Evolutionary conservation across 805 yeast species (phyloP), one percentile per base, ranked within the genome.

Genomic region (Tetrapisispora taiwanensis): DNA sequence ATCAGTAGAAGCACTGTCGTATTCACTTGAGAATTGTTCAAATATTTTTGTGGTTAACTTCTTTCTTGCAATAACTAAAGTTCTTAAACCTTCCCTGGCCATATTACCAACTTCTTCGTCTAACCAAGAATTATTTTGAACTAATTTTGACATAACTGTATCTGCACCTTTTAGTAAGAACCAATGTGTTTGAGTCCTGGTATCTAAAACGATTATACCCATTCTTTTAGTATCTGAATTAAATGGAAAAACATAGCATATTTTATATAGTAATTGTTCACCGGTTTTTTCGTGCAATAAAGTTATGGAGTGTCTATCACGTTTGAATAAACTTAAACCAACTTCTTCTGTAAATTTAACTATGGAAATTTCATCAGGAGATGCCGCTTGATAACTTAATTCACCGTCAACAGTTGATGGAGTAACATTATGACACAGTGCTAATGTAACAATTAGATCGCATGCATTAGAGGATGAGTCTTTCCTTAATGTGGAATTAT

Each of bases 81-180:
- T 92, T 59, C 99, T 77, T 49, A 92, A 71, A 15, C 99, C 99
- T 67, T 92, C 99, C 50, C 98, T 79, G 1, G 98, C 97, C 97
- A 92, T 88, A 55, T 92, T 92, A 17, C 87, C 81, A 0, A 95
- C 87, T 64, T 92, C 99, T 67, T 92, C 99, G 46, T 94, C 98
- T 26, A 92, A 67, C 99, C 99, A 92, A 60, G 89, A 97, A 59
- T 81, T 88, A 35, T 74, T 74, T 52, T 78, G 81, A 10, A 92
- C 97, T 48, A 90, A 84, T 26, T 69, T 72, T 14, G 76, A 65
- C 96, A 92, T 92, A 5, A 88, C 96, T 0, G 94, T 79, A 61
- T 92, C 99, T 2, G 99, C 99, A 49, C 99, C 99, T 59, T 92
- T 92, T 57, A 84, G 76, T 59, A 84, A 69, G 59, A 94, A 92